Evolutionary conservation across 1,284 basidiomycete species (phyloP), one percentile per base, ranked within the genome.

Genomic region (Naganishia cerealis): DNA sequence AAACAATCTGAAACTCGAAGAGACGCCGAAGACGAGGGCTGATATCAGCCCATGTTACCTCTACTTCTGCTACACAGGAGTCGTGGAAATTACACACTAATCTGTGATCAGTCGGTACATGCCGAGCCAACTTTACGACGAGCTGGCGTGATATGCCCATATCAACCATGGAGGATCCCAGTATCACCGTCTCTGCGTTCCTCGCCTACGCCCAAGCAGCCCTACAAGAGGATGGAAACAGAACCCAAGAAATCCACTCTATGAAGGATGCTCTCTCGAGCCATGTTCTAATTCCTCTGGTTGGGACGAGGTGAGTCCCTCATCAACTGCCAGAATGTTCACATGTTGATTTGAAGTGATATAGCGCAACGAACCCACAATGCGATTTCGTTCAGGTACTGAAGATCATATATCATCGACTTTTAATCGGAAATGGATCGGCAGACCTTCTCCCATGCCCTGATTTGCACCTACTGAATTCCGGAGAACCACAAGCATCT

Each of bases 1-100:
- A 63, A 63, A 54, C 38, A 63, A 63, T 40, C 61, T 63, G 61
- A 63, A 63, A 63, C 61, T 26, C 24, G 15, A 24, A 53, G 21
- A 26, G 24, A 26, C n/a, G n/a, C n/a, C 29, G n/a, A 36, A 46
- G 26, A 46, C 43, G n/a, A 46, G 43, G 13, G n/a, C n/a, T n/a
- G n/a, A 33, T 33, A 33, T 2, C 29, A 33, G 29, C 6, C 29
- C 29, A 33, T 33, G 29, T 33, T 33, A 33, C 29, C 29, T 3
- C 29, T 33, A 33, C 29, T 6, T 33, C 29, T 33, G 29, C 6
- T 33, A 3, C n/a, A n/a, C n/a, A 3, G 29, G 29, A 33, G n/a
- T n/a, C 29, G 29, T 33, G 29, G 29, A 33, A 33, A 3, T 33
- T 33, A 3, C 29, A 6, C 29, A 33, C 29, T 6, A 33, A 33